phyloP scores from a whole-genome alignment of 257 asterid species.

The Jacaranda copaia region DNA sequence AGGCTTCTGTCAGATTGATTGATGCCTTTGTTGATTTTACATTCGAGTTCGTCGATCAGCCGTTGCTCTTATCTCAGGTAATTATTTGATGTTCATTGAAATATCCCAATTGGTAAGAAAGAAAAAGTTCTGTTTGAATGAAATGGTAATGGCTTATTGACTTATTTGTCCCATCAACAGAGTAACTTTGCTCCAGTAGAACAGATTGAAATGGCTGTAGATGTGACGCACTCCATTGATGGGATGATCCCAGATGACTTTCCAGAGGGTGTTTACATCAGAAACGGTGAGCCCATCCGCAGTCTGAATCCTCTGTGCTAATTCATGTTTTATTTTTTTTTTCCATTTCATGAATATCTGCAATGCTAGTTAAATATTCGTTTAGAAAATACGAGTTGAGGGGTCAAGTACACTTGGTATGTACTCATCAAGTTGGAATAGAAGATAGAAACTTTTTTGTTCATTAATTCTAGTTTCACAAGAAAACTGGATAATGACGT shows the following conservation, averaged over 20 bases:
- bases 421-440: too few relatives aligned
- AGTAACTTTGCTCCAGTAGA: constrained; percentile 73
- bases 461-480: not conserved
- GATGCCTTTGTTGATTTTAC: constrained; percentile 57
- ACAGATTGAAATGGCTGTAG: constrained; percentile 52
- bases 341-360: too few relatives aligned
- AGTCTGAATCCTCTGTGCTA: too few relatives aligned
- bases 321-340: too few relatives aligned
- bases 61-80: constrained; percentile 74
- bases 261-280: constrained; percentile 66
- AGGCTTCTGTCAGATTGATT: constrained; percentile 42
- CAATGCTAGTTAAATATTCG: too few relatives aligned
- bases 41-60: constrained; percentile 56
- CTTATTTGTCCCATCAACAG: constrained; percentile 31
- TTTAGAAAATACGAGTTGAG: too few relatives aligned
- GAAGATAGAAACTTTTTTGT: too few relatives aligned
- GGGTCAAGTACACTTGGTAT: too few relatives aligned
- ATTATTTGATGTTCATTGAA: not conserved
- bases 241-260: constrained; percentile 68
- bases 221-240: constrained; percentile 32
- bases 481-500: not conserved
- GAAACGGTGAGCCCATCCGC: constrained; percentile 55
- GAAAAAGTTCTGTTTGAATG: not conserved
- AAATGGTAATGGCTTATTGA: not conserved
- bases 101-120: not conserved